These are phyloP conservation scores for Truncatella angustata DNA, from an alignment of 2,329 filamentous ascomycete species.

Conservation along the genomic window DNA sequence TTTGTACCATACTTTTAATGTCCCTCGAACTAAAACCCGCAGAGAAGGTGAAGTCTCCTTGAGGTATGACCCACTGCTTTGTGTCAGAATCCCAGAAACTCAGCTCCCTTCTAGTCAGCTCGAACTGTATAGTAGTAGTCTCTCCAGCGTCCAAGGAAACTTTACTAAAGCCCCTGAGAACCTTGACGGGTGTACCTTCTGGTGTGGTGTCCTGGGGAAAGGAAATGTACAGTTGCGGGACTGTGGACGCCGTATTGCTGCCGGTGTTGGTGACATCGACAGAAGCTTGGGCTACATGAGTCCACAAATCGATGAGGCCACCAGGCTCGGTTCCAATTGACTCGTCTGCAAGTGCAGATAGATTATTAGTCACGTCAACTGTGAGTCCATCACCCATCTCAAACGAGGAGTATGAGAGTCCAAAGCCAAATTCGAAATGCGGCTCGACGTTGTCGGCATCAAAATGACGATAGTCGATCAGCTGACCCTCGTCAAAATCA, in stretches of 20 bases:
- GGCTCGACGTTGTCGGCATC: constrained; percentile 49
- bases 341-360: constrained; percentile 23
- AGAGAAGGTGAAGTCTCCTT: constrained; percentile 23
- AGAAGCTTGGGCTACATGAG: too few relatives aligned
- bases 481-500: constrained; percentile 28
- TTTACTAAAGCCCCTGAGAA: constrained; percentile 64
- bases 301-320: constrained; percentile 45
- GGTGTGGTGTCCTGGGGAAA: constrained; percentile 39
- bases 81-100: constrained; percentile 60
- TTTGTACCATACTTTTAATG: too few relatives aligned
- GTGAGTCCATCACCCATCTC: constrained; percentile 1
- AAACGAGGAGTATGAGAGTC: constrained; percentile 32
- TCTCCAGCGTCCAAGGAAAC: constrained; percentile 47
- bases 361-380: constrained; percentile 1
- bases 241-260: constrained; percentile 64
- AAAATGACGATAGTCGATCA: constrained; percentile 43
- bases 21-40: constrained; percentile 2
- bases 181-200: constrained; percentile 41
- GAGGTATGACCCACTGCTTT: constrained; percentile 59
- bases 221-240: constrained; percentile 59
- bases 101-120: constrained; percentile 57
- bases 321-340: constrained; percentile 38
- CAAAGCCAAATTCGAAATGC: constrained; percentile 54
- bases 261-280: constrained; percentile 48
- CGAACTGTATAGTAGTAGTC: constrained; percentile 46